These are phyloP conservation scores for Miamiensis avidus DNA, from an alignment of 169 alveolate species.

Conservation along the genomic window DNA sequence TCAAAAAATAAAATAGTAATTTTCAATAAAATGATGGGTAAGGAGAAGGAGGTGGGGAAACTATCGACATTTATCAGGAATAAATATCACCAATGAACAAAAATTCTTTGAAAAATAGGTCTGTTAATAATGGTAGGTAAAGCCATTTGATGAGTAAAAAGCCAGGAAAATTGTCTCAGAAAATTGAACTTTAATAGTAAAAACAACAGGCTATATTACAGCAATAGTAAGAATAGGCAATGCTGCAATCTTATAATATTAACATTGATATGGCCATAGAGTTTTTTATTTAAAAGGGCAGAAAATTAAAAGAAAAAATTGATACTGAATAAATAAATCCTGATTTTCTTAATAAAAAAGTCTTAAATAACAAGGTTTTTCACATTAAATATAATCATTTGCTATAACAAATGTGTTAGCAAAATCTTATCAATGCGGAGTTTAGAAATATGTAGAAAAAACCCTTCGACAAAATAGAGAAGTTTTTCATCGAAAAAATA, in stretches of 20 bases:
- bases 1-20: too few relatives aligned
- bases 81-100: too few relatives aligned
- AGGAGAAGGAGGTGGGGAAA: too few relatives aligned
- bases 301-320: neutral
- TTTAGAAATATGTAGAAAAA: neutral
- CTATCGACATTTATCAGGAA: too few relatives aligned
- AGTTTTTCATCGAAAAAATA: neutral
- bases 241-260: neutral
- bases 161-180: neutral
- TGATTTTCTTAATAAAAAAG: neutral
- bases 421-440: neutral
- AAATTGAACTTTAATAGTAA: neutral
- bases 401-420: neutral
- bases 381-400: neutral
- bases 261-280: neutral
- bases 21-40: too few relatives aligned
- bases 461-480: neutral
- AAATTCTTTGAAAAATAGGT: too few relatives aligned
- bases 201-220: neutral
- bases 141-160: too few relatives aligned
- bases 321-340: neutral
- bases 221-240: neutral
- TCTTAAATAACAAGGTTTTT: neutral
- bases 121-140: too few relatives aligned
- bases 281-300: neutral